Evolutionary conservation across 768 basidiomycete genomes (phyloP), one percentile per base, ranked within the genome.

Genomic region (Suillus fuscotomentosus): DNA sequence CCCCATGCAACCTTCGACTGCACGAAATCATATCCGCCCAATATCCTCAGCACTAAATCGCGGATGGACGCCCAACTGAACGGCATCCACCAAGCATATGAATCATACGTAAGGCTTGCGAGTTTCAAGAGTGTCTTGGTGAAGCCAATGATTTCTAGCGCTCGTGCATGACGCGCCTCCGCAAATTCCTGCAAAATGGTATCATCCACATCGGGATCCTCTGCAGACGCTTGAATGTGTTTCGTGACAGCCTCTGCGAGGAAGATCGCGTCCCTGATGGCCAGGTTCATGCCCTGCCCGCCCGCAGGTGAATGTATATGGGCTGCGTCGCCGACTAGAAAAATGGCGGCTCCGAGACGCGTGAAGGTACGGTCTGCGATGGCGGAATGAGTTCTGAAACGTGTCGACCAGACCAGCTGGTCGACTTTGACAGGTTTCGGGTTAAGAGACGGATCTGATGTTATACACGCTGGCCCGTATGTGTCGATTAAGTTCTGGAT

Each of bases 271-370:
- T 86, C 85, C 17, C 84, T 79, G 15, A 86, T 72, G 6, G 84
- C 83, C n/a, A 86, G 79, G 65, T 85, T 85, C 84, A 86, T 83
- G 17, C 85, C 85, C 61, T 85, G 84, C 1, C 85, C 85, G 5
- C 85, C 85, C 6, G 79, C 75, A 39, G 84, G 85, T 0, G 84
- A 81, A 62, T 85, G 85, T 57, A 84, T 80, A 69, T 84, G 83
- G 48, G 82, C 82, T 8, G 83, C 81, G 67, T 81, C 80, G 8
- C 79, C 78, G 13, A 78, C 53, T 57, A 81, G 62, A 13, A 63
- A 22, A 15, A 63, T 38, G 11, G 38, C 47, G 11, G 54, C 63
- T 3, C 68, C 70, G 17, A 74, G 63, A 43, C 70, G 73, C 38
- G 73, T 63, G 62, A 79, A 74, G 65, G 76, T 78, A 36, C 67